Evolutionary conservation across 768 basidiomycete species (phyloP), one percentile per base, ranked within the genome.

Genomic region (Rubroboletus pulcherrimus): DNA sequence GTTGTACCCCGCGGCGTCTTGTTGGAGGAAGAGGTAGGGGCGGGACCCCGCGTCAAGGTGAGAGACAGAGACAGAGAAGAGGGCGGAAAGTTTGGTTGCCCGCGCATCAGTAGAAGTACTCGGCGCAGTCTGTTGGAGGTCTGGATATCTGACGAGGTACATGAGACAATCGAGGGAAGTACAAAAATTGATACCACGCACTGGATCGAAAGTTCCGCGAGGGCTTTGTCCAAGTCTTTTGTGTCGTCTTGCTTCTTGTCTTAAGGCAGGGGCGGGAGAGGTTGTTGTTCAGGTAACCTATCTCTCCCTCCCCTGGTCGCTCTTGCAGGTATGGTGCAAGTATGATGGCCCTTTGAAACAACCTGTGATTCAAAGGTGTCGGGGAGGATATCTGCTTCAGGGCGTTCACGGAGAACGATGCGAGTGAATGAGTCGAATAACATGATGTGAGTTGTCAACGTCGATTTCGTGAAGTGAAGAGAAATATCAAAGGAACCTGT

Each of bases 191-290:
- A 42, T 26, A 9, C 2, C 38, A 71, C 77, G 39, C 68, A 90
- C 89, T 91, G 87, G 47, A 85, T 57, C 1, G 87, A 85, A n/a
- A 98, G 77, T 63, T 97, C 93, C 2, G 86, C 88, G 10, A 98
- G 76, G 0, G 86, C 93, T 51, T 82, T 77, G 62, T 97, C 93
- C 29, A 98, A 74, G 59, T 98, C 93, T 62, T 94, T 89, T 52
- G 77, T 71, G 12, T 80, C 83, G 0, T 79, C 80, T 49, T 83
- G 86, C 33, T 68, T 74, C 71, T 83, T 85, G 52, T 79, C 83
- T 66, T 86, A 21, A 21, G 21, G 21, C 21, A 21, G 21, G 21
- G 21, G 21, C 21, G 21, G 70, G 73, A 24, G 77, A 88, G 58
- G 83, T 84, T 8, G 75, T 95, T 44, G 83, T 98, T n/a, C 80